A percentile compares a stretch with the other conserved stretches of the same genome.
Conservation (phyloP, 495 filamentous ascomycete species). For the Podospora fimiseda region DNA sequence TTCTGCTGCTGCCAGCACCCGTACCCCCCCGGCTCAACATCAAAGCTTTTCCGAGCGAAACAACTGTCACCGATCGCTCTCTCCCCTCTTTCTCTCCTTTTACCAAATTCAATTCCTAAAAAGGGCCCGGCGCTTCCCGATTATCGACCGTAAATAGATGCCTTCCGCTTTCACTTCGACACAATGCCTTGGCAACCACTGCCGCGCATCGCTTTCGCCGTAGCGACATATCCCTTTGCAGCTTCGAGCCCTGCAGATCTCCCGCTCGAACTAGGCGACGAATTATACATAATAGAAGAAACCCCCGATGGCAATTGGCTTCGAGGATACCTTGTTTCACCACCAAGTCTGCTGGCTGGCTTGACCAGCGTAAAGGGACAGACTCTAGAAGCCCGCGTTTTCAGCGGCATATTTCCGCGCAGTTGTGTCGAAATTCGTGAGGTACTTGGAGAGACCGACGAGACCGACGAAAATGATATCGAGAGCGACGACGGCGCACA, state of each 20-base stretch:
- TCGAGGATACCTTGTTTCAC: constrained; percentile 89
- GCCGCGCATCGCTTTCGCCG: constrained; percentile 94
- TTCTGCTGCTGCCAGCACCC: not conserved
- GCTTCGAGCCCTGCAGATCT: constrained; percentile 83
- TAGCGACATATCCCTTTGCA: constrained; percentile 88
- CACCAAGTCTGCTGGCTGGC: constrained; percentile 85
- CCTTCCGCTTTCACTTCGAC: constrained; percentile 16
- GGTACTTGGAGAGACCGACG: constrained; percentile 57
- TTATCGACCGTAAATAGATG: constrained; percentile 18
- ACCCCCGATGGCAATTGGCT: constrained; percentile 82
- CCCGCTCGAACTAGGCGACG: constrained; percentile 95
- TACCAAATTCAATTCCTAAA: not conserved
- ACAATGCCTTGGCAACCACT: constrained; percentile 94
- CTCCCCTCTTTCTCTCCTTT: too few relatives aligned
- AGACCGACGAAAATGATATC: constrained; percentile 38
- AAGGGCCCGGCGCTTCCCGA: not conserved
- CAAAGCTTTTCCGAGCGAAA: not conserved
- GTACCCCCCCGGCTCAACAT: not conserved
- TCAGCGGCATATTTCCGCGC: constrained; percentile 92
- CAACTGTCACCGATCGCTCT: too few relatives aligned
- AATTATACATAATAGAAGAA: constrained; percentile 97
- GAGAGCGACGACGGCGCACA: constrained; percentile 29
- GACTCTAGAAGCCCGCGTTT: constrained; percentile 89
- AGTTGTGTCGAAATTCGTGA: constrained; percentile 81
- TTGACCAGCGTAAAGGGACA: constrained; percentile 88